These are phyloP conservation scores for Kluyveromyces marxianus DNA, from an alignment of 1,139 yeast species.

Conservation along the genomic window DNA sequence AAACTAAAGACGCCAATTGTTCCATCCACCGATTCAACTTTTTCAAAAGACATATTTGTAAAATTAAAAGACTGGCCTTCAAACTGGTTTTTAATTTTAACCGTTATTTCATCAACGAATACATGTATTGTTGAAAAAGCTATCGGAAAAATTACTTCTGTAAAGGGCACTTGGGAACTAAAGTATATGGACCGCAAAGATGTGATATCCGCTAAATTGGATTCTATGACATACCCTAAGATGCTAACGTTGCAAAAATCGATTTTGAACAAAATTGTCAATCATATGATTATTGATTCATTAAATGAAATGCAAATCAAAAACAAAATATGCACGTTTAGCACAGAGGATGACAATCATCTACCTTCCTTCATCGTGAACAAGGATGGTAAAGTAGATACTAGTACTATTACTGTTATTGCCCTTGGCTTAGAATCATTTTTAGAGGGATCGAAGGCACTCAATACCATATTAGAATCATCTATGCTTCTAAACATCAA, in stretches of 20 bases:
- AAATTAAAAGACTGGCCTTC: slow-evolving; percentile 60
- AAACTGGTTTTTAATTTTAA: slow-evolving; percentile 60
- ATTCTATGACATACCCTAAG: slow-evolving; percentile 40
- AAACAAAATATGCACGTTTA: slow-evolving; percentile 22
- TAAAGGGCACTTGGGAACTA: slow-evolving; percentile 57
- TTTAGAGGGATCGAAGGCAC: slow-evolving; percentile 25
- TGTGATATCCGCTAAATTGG: slow-evolving; percentile 25
- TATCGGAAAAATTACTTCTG: slow-evolving; percentile 55
- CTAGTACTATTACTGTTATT: slow-evolving; percentile 18
- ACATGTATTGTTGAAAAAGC: slow-evolving; percentile 41
- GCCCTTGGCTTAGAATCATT: slow-evolving; percentile 27
- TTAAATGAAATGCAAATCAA: slow-evolving; percentile 33
- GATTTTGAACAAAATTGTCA: slow-evolving; percentile 53
- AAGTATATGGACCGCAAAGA: slow-evolving; percentile 38
- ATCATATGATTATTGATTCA: slow-evolving; percentile 59
- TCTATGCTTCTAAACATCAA: slow-evolving; percentile 29
- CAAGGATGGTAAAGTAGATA: slow-evolving; percentile 4
- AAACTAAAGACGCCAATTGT: slow-evolving; percentile 32
- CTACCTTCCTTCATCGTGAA: slow-evolving; percentile 21
- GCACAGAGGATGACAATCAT: slow-evolving; percentile 8
- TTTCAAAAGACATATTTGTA: slow-evolving; percentile 45
- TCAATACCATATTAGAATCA: slow-evolving; percentile 24
- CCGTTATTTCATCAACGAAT: slow-evolving; percentile 39
- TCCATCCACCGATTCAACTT: slow-evolving; percentile 9
- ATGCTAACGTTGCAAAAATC: slow-evolving; percentile 43